Conservation (phyloP, 371 early-diverging fungal species). For the Mucor circinelloides region DNA sequence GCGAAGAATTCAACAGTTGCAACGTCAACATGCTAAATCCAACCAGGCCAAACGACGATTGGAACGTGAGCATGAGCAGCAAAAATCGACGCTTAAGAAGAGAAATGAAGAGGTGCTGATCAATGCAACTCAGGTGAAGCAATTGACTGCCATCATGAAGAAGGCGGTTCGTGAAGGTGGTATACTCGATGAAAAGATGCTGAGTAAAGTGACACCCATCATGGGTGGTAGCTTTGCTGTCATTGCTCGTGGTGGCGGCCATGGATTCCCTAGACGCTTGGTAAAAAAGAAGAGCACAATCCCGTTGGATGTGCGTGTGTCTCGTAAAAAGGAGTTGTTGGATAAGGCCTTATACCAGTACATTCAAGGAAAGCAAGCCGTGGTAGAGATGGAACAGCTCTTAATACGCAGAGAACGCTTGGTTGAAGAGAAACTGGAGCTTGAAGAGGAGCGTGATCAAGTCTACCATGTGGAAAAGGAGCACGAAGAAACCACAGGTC, state of each 20-base stretch:
- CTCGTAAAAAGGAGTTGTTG: constrained; percentile 58
- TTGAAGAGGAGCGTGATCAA: constrained; percentile 66
- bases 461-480: constrained; percentile 57
- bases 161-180: constrained; percentile 56
- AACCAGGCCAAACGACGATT: constrained; percentile 67
- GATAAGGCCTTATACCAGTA: constrained; percentile 54
- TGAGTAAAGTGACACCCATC: constrained; percentile 40
- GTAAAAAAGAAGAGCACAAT: constrained; percentile 46
- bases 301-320: constrained; percentile 27
- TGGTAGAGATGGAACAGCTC: constrained; percentile 40
- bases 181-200: constrained; percentile 46
- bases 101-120: constrained; percentile 57
- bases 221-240: constrained; percentile 50
- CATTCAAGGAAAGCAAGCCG: constrained; percentile 47
- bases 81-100: constrained; percentile 57
- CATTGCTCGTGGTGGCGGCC: constrained; percentile 38
- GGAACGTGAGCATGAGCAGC: constrained; percentile 71
- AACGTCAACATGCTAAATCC: constrained; percentile 74
- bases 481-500: constrained; percentile 45
- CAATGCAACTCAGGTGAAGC: constrained; percentile 59
- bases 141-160: constrained; percentile 46
- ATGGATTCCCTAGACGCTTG: constrained; percentile 24
- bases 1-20: constrained; percentile 74
- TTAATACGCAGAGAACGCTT: constrained; percentile 53
- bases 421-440: constrained; percentile 62